These are phyloP conservation scores for Mucor plumbeus DNA, from an alignment of 371 early-diverging fungal species.

Conservation along the genomic window DNA sequence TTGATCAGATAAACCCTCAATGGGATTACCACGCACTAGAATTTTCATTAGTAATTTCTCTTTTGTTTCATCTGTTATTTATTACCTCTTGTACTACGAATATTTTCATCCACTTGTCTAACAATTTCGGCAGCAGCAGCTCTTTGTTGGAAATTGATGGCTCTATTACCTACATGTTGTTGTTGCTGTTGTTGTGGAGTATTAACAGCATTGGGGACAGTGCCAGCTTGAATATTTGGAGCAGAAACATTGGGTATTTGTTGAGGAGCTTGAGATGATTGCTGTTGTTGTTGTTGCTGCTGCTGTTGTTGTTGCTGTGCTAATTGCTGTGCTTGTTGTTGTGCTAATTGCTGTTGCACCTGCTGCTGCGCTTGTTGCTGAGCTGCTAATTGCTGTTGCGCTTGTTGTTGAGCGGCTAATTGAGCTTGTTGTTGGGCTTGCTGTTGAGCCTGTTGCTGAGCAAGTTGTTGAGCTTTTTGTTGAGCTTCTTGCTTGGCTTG, in stretches of 20 bases:
- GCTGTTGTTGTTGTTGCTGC: constrained; percentile 11
- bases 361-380: constrained; percentile 21
- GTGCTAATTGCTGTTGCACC: constrained; percentile 6
- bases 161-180: background rate
- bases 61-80: background rate
- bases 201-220: constrained; percentile 16
- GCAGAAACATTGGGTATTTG: constrained; percentile 11
- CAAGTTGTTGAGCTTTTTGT: constrained; percentile 27
- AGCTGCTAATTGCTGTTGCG: constrained; percentile 15
- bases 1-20: constrained; percentile 52
- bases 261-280: constrained; percentile 8
- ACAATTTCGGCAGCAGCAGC: constrained; percentile 46
- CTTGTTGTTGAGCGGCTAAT: constrained; percentile 4
- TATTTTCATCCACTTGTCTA: constrained; percentile 52
- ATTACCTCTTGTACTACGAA: constrained; percentile 50
- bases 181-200: constrained; percentile 14
- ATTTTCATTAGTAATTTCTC: background rate
- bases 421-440: constrained; percentile 17
- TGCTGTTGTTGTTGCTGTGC: constrained; percentile 8
- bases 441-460: constrained; percentile 25
- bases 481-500: constrained; percentile 20
- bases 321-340: background rate
- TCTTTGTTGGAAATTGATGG: constrained; percentile 22
- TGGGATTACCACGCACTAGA: constrained; percentile 38
- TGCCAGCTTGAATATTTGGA: constrained; percentile 3